Percentiles rank a stretch among this genome's conserved stretches.
These are phyloP conservation scores for Trichophaea hybrida DNA, from an alignment of 2,329 filamentous ascomycete genomes.

Conservation along the genomic window DNA sequence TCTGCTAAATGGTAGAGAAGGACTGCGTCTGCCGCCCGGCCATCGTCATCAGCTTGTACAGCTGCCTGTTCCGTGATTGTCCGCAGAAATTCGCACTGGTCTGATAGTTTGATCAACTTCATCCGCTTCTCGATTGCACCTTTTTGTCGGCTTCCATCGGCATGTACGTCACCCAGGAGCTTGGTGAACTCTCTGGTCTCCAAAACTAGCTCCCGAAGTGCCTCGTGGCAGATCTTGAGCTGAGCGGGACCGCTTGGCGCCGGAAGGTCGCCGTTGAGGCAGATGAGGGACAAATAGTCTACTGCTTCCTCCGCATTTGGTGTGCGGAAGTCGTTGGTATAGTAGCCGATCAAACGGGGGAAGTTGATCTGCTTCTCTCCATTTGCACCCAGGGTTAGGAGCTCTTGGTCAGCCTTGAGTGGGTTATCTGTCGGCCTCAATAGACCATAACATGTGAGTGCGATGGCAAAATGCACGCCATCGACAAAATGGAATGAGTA, in stretches of 20 bases:
- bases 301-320: slow-evolving; percentile 79
- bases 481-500: slow-evolving; percentile 86
- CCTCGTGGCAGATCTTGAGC: slow-evolving; percentile 74
- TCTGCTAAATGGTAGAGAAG: slow-evolving; percentile 86
- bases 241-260: slow-evolving; percentile 63
- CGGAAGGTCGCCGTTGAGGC: slow-evolving; percentile 71
- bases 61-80: slow-evolving; percentile 90
- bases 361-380: slow-evolving; percentile 79
- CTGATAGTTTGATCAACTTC: slow-evolving; percentile 61
- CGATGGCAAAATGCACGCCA: slow-evolving; percentile 87
- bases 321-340: slow-evolving; percentile 88
- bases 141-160: slow-evolving; percentile 69
- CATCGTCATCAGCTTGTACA: slow-evolving; percentile 83
- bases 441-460: slow-evolving; percentile 75
- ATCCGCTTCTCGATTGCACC: slow-evolving; percentile 80
- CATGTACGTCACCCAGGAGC: slow-evolving; percentile 77
- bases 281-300: slow-evolving; percentile 84
- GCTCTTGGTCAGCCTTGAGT: slow-evolving; percentile 46
- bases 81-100: slow-evolving; percentile 71
- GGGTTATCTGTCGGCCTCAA: slow-evolving; percentile 68
- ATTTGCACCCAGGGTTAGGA: slow-evolving; percentile 34
- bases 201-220: slow-evolving; percentile 82
- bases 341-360: slow-evolving; percentile 81
- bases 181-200: slow-evolving; percentile 93
- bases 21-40: slow-evolving; percentile 83